Conservation (phyloP, 257 asterid genomes). For the Striga asiatica region DNA sequence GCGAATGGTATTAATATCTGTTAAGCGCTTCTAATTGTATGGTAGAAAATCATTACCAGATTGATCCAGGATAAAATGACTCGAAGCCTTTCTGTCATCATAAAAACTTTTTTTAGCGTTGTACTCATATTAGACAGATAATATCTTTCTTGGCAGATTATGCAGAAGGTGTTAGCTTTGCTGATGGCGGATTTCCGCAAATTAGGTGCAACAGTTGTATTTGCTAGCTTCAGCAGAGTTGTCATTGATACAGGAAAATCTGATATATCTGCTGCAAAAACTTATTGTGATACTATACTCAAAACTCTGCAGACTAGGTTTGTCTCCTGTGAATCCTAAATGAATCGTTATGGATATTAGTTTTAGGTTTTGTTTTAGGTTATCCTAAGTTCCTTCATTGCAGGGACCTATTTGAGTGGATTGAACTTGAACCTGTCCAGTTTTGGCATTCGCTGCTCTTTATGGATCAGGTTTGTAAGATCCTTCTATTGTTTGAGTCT, state of each 20-base stretch:
- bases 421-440: conserved; percentile 87
- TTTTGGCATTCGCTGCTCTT: conserved; percentile 92
- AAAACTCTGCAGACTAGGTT: conserved; percentile 78
- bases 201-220: conserved; percentile 73
- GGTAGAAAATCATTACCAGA: conserved; percentile 1
- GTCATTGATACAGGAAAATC: conserved; percentile 84
- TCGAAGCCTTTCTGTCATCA: conserved; percentile 3
- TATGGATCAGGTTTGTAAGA: conserved; percentile 85
- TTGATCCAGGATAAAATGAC: conserved; percentile 4
- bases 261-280: conserved; percentile 79
- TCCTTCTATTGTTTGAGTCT: conserved; percentile 13
- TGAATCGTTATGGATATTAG: not conserved
- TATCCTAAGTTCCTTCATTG: conserved; percentile 17
- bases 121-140: conserved; percentile 6
- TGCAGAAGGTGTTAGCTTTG: conserved; percentile 89
- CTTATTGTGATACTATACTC: conserved; percentile 84
- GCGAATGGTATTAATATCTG: not conserved
- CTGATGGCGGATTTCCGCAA: conserved; percentile 92
- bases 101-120: not conserved
- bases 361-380: conserved; percentile 5
- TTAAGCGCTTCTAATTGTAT: not conserved
- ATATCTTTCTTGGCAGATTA: conserved; percentile 48
- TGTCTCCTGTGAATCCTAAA: conserved; percentile 15
- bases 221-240: conserved; percentile 78
- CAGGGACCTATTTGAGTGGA: conserved; percentile 96